phyloP scores from a whole-genome alignment of 805 yeast species.

The Cyberlindnera veronae region DNA sequence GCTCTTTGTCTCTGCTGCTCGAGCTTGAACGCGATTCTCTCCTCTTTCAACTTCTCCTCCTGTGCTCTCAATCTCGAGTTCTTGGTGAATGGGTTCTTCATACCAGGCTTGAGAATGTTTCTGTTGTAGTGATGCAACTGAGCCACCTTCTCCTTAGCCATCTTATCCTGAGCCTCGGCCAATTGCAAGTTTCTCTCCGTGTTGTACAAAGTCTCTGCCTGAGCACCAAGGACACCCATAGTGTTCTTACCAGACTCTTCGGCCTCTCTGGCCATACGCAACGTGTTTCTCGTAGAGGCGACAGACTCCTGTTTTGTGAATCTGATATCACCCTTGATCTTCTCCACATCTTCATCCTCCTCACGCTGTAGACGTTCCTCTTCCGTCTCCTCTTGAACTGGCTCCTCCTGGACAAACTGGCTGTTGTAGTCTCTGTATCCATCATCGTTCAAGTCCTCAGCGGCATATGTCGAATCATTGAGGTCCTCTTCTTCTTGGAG shows the following conservation, averaged over 20 bases:
- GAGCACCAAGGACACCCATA: constrained; percentile 90
- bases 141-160: constrained; percentile 78
- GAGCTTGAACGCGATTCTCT: constrained; percentile 58
- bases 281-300: constrained; percentile 78
- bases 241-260: constrained; percentile 77
- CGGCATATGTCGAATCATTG: constrained; percentile 19
- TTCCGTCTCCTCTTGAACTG: constrained; percentile 19
- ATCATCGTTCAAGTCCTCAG: constrained; percentile 31
- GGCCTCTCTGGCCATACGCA: constrained; percentile 68
- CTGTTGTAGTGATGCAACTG: constrained; percentile 79
- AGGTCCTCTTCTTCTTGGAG: constrained; percentile 11
- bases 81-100: constrained; percentile 85
- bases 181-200: constrained; percentile 74
- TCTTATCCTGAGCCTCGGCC: constrained; percentile 75
- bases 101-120: constrained; percentile 74
- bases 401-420: constrained; percentile 29
- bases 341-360: constrained; percentile 88
- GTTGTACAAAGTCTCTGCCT: constrained; percentile 77
- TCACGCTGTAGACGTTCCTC: constrained; percentile 38
- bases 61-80: constrained; percentile 68
- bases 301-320: constrained; percentile 86
- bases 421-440: constrained; percentile 25
- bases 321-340: constrained; percentile 74
- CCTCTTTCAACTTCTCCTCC: constrained; percentile 64
- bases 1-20: constrained; percentile 58